Base-by-base conservation (phyloP, 1,139 yeast genomes). In the Zhuliangozyma parablackwelliae region DNA sequence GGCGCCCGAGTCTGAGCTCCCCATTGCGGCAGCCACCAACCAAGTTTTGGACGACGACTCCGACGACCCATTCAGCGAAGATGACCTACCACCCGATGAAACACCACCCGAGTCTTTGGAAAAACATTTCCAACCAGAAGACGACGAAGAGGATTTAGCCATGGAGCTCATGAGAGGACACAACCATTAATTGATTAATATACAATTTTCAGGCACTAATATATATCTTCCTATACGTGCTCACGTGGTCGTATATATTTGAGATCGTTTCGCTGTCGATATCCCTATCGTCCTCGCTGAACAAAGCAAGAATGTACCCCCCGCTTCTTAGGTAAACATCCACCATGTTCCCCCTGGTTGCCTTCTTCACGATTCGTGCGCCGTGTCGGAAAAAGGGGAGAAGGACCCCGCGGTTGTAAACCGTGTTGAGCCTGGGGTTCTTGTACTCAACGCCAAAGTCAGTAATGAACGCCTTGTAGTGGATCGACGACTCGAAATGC, bases 261-360 rank as follows among this genome's bases (percentile, higher is more conserved):
- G 79, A 77, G 24, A 80, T 63, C 36, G 67, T 67, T 3, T 63
- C 67, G 1, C 66, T 65, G 10, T 61, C 53, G 35, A 75, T 61
- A 3, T 50, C 56, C 9, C 60, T 57, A 21, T 56, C 52, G 3
- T 48, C 44, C 29, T 63, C 58, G 35, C 63, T 64, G 49, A 79
- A 78, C 10, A 74, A 69, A 1, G 75, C 79, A 46, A 82, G 62
- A 30, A 81, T 51, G 45, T 65, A 80, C 0, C 87, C 87, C 1
- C 83, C 82, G 11, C 76, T 65, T 43, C 75, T 64, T 40, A 72
- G 59, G 44, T 65, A 72, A 10, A 79, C 61, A 23, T 73, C 76
- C 31, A 69, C 49, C 27, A 25, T 26, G 11, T 6, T 10, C 4
- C 12, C 12, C n/a, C 12, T 6, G 39, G 33, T 41, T 31, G 28